phyloP scores from a whole-genome alignment of 2,329 filamentous ascomycete genomes.

The Fusarium falciforme region DNA sequence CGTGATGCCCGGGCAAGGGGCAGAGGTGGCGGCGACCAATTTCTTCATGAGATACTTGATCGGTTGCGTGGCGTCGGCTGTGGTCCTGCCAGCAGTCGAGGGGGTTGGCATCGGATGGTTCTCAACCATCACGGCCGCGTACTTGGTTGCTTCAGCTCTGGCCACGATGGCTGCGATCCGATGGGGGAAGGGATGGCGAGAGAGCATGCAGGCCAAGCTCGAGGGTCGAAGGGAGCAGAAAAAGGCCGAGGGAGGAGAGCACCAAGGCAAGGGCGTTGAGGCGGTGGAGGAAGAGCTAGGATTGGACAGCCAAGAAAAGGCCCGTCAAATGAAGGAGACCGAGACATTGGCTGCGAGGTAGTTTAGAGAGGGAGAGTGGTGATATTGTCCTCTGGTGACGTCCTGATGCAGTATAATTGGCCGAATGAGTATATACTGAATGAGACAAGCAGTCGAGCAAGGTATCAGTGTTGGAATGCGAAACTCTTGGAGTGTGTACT shows the following conservation, averaged over 20 bases:
- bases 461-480: background rate
- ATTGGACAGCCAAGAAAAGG: background rate
- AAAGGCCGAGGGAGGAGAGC: background rate
- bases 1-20: constrained; percentile 75
- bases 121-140: constrained; percentile 68
- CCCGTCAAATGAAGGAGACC: constrained; percentile 1
- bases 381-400: background rate
- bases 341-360: constrained; percentile 23
- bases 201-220: constrained; percentile 46
- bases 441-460: background rate
- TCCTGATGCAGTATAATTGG: background rate
- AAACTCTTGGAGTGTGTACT: background rate
- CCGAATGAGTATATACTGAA: background rate
- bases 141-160: constrained; percentile 52
- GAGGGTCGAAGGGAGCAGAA: constrained; percentile 20
- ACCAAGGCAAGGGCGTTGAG: constrained; percentile 8
- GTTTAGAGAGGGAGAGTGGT: background rate
- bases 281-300: background rate
- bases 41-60: constrained; percentile 83
- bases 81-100: constrained; percentile 79
- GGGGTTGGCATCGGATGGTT: constrained; percentile 85
- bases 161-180: constrained; percentile 53
- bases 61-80: constrained; percentile 76
- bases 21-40: constrained; percentile 83
- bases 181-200: constrained; percentile 56